Base-by-base conservation (phyloP, 2,329 filamentous ascomycete species). In the Aspergillus sp. region DNA sequence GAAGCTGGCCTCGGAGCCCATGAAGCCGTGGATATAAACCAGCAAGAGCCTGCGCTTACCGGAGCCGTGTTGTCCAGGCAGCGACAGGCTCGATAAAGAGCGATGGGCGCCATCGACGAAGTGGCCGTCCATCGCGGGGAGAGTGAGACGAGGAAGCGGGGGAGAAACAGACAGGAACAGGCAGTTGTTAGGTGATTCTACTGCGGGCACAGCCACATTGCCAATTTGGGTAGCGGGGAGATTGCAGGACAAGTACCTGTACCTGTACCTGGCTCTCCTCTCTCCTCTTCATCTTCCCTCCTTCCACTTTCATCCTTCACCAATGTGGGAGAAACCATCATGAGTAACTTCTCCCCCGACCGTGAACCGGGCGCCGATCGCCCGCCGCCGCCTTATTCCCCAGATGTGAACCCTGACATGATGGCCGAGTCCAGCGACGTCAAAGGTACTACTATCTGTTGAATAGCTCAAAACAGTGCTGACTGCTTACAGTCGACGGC, bases 1-100 rank as follows among this genome's bases (percentile, higher is more conserved):
- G 53, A 95, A 95, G 36, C 83, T 93, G 19, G 82, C 81, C 56
- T 91, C 83, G 38, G 84, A 81, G 32, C 88, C 86, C 70, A 91
- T 81, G 61, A 93, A 94, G 39, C 88, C 86, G 63, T 94, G 88
- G 35, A 94, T 78, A 54, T 86, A 94, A 33, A 94, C 67, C 14
- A 93, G 55, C 1, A 95, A 69, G 15, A 95, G 67, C 15, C 68
- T 71, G 30, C 75, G 63, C 30, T 46, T 50, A 10, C 10, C 10
- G 6, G 19, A 22, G 19, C 19, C 19, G 19, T 22, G 5, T 6
- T 22, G 19, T 10, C 19, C 6, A 22, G 19, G 19, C 5, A 22
- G 19, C 19, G 19, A 22, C 19, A 22, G 19, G 19, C 19, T 22
- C 19, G 19, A 22, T 22, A 22, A 22, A 22, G 19, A 22, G 19